Percentiles rank a stretch among this genome's conserved stretches.
phyloP scores from a whole-genome alignment of 139 green algal genomes.

The Chlorella sp. region DNA sequence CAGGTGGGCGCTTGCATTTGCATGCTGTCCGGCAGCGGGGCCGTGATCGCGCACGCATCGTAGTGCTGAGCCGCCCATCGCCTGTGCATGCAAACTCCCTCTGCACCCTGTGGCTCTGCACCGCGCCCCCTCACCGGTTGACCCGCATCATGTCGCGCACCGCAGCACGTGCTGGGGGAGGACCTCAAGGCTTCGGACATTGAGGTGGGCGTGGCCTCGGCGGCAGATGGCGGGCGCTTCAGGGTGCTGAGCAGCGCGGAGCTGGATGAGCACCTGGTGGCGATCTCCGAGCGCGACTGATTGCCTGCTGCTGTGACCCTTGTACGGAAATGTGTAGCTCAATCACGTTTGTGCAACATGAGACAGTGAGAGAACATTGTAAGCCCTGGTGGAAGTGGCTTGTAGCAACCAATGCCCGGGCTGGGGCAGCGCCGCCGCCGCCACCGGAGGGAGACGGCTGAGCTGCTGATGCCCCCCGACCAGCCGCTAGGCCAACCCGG shows the following conservation, averaged over 20 bases:
- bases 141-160: neutral
- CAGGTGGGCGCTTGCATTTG: constrained; percentile 4
- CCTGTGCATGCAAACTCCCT: neutral
- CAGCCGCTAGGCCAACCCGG: too few relatives aligned
- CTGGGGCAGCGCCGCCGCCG: too few relatives aligned
- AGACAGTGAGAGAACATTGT: too few relatives aligned
- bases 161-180: constrained; percentile 92
- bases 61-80: neutral
- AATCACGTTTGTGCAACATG: too few relatives aligned
- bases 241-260: constrained; percentile 72
- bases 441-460: too few relatives aligned
- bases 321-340: too few relatives aligned
- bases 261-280: constrained; percentile 88
- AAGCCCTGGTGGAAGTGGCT: too few relatives aligned
- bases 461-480: too few relatives aligned
- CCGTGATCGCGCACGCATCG: neutral
- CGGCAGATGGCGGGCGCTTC: constrained; percentile 62
- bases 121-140: neutral
- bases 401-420: too few relatives aligned
- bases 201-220: constrained; percentile 82
- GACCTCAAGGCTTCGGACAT: constrained; percentile 97
- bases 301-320: too few relatives aligned
- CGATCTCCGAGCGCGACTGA: constrained; percentile 91
- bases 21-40: neutral
- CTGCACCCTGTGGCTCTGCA: neutral